Evolutionary conservation across 345 rosid genomes (phyloP).

Genomic region (Hirschfeldia incana): DNA sequence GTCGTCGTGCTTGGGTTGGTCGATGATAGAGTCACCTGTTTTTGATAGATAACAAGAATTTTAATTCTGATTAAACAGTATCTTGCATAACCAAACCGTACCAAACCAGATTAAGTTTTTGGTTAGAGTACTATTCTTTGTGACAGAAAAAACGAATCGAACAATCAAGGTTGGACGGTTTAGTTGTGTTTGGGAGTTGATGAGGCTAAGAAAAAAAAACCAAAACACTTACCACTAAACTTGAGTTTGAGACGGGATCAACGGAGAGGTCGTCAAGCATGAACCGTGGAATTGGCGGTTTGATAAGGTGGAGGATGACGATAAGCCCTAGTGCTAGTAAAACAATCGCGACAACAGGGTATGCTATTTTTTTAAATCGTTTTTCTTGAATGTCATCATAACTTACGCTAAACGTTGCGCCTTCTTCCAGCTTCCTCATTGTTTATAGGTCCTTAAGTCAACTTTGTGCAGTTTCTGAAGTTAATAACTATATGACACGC

Average conservation of each 20-base stretch:
- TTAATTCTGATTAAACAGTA: not conserved
- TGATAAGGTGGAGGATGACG: not conserved
- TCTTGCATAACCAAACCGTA: not conserved
- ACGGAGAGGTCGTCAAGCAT: constrained; percentile 19
- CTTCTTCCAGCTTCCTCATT: constrained; percentile 14
- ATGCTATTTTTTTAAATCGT: fast-evolving
- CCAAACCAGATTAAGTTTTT: not conserved
- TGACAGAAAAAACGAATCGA: not conserved
- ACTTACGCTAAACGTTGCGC: not conserved
- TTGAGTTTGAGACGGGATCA: constrained; percentile 4
- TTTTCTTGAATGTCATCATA: not conserved
- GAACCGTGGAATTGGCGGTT: not conserved
- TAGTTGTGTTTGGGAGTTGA: not conserved
- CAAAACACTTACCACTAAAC: constrained; percentile 1
- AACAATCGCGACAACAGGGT: not conserved
- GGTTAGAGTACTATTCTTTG: not conserved
- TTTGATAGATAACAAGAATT: not conserved
- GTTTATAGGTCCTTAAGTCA: not conserved
- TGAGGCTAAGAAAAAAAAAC: not conserved
- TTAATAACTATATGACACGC: not conserved
- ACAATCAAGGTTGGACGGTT: not conserved
- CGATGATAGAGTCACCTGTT: constrained; percentile 24
- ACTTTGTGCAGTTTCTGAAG: constrained; percentile 10
- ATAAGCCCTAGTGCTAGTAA: not conserved
- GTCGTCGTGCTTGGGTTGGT: constrained; percentile 13